Percentiles rank a stretch among this genome's conserved stretches.
These are phyloP conservation scores for Lindgomyces ingoldianus DNA, from an alignment of 495 filamentous ascomycete genomes.

Conservation along the genomic window DNA sequence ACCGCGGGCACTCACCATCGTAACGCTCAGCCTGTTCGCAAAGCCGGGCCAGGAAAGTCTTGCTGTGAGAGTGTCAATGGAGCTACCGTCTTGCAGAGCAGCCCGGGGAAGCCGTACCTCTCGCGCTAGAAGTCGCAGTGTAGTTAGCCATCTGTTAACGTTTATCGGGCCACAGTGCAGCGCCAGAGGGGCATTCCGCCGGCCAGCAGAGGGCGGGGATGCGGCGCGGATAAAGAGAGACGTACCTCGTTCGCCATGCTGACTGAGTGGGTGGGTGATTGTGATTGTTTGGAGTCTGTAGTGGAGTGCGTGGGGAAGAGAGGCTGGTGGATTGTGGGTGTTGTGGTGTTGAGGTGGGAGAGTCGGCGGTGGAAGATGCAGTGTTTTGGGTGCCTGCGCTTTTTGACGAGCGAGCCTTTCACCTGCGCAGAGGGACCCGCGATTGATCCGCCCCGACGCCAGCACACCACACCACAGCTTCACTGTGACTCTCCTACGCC, in stretches of 20 bases:
- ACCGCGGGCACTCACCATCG: constrained; percentile 69
- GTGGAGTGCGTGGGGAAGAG: constrained; percentile 10
- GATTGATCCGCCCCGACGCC: constrained; percentile 11
- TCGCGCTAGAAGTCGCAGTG: constrained; percentile 28
- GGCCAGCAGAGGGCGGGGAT: constrained; percentile 7
- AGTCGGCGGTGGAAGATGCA: constrained; percentile 11
- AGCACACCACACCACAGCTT: constrained; percentile 15
- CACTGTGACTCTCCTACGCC: not conserved
- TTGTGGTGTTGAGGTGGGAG: not conserved
- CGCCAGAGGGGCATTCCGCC: constrained; percentile 28
- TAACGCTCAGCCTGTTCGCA: constrained; percentile 99
- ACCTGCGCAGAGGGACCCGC: constrained; percentile 5
- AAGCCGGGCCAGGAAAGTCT: constrained; percentile 99
- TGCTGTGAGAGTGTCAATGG: constrained; percentile 60
- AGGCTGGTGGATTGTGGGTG: constrained; percentile 3
- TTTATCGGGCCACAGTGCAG: constrained; percentile 24
- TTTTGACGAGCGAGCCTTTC: constrained; percentile 17
- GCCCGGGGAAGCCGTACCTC: constrained; percentile 16
- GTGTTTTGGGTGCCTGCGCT: constrained; percentile 17
- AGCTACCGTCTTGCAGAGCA: not conserved
- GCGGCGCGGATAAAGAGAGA: constrained; percentile 26
- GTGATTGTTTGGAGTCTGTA: not conserved
- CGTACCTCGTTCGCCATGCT: constrained; percentile 45
- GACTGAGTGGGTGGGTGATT: not conserved
- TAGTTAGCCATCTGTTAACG: constrained; percentile 32